phyloP scores from a whole-genome alignment of 139 green algal genomes.

The Asterochloris erici region DNA sequence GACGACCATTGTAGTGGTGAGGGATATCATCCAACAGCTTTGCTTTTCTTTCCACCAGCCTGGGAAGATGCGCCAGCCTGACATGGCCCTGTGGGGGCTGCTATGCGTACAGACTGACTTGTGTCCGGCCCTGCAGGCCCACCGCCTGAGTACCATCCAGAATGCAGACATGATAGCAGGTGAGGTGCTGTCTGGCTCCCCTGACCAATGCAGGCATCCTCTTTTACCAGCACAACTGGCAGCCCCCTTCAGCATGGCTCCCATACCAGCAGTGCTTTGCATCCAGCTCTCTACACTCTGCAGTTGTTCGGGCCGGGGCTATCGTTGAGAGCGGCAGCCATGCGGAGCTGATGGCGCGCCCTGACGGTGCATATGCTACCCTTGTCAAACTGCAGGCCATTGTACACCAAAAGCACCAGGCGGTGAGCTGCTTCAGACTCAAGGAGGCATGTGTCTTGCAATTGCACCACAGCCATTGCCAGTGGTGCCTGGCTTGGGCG shows the following conservation, averaged over 20 bases:
- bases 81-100: too few species aligned
- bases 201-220: background rate
- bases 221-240: background rate
- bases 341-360: slow-evolving; percentile 47
- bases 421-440: too few species aligned
- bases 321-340: slow-evolving; percentile 66
- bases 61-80: too few species aligned
- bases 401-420: background rate
- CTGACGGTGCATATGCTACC: slow-evolving; percentile 47
- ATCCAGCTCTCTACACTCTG: slow-evolving; percentile 1
- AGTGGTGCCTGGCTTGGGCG: too few species aligned
- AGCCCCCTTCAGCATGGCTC: background rate
- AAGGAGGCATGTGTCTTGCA: too few species aligned
- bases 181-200: background rate
- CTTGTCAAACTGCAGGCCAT: slow-evolving; percentile 63
- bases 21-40: too few species aligned
- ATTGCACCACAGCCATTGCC: too few species aligned
- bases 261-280: background rate
- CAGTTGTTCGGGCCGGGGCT: slow-evolving; percentile 36
- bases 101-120: too few species aligned
- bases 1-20: slow-evolving; percentile 82
- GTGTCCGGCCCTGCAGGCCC: slow-evolving; percentile 20
- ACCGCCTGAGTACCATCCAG: slow-evolving; percentile 59
- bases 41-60: too few species aligned
- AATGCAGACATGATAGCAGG: slow-evolving; percentile 54